Evolutionary conservation across 305 asterid species (phyloP).

Genomic region (Rubia occidens): DNA sequence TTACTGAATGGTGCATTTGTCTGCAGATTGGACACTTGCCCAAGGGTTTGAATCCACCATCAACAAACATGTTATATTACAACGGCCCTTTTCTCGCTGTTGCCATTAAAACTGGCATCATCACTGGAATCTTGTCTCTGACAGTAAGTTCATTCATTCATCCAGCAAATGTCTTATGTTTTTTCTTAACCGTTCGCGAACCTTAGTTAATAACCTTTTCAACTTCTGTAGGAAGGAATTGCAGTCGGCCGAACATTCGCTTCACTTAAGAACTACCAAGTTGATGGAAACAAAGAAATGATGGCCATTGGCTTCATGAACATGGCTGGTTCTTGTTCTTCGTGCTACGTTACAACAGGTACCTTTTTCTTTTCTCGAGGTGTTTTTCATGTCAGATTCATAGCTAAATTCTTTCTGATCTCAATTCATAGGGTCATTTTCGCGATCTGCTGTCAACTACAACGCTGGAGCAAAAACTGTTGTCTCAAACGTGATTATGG

Average conservation of each 20-base stretch:
- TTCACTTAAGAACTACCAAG: slow-evolving; percentile 63
- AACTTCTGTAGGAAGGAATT: slow-evolving; percentile 63
- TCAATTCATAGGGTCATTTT: slow-evolving; percentile 60
- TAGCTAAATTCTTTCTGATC: not conserved
- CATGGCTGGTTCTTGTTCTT: slow-evolving; percentile 74
- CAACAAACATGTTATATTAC: slow-evolving; percentile 58
- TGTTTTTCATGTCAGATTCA: not conserved
- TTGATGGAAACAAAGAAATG: slow-evolving; percentile 96
- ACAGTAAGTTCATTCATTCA: slow-evolving; percentile 44
- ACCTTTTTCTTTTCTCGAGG: not conserved
- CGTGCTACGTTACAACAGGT: slow-evolving; percentile 89
- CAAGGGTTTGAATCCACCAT: slow-evolving; percentile 83
- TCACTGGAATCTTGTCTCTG: slow-evolving; percentile 80
- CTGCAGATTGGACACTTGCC: slow-evolving; percentile 73
- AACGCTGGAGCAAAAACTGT: slow-evolving; percentile 79
- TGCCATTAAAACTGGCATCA: slow-evolving; percentile 69
- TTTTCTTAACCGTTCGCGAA: not conserved
- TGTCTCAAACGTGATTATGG: slow-evolving; percentile 76
- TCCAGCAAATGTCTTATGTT: not conserved
- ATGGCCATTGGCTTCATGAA: slow-evolving; percentile 91
- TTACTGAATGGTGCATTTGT: not conserved
- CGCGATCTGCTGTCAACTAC: slow-evolving; percentile 83
- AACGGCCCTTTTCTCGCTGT: slow-evolving; percentile 48
- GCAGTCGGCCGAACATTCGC: slow-evolving; percentile 96
- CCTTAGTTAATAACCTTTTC: not conserved